Conservation (phyloP, 139 green algal genomes). For the Monoraphidium neglectum region DNA sequence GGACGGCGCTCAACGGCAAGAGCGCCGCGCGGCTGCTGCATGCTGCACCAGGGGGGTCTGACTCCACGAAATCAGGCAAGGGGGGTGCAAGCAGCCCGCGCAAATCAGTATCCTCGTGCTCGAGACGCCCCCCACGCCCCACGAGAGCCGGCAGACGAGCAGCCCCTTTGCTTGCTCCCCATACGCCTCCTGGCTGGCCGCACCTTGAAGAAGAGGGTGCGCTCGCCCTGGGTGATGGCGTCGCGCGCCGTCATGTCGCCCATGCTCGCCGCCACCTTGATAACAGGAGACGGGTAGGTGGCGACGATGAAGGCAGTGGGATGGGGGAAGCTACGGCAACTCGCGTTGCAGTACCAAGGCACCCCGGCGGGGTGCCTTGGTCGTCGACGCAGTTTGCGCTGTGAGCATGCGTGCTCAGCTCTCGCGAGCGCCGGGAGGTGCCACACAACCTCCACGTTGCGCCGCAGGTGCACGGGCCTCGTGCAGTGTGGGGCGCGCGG, state of each 20-base stretch:
- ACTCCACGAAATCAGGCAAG: not conserved
- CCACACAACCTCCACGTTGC: too few relatives aligned
- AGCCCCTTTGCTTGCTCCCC: not conserved
- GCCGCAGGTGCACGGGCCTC: too few relatives aligned
- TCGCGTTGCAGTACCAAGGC: not conserved
- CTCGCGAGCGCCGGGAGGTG: too few relatives aligned
- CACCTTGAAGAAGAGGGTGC: conserved; percentile 66
- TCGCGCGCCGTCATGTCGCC: not conserved
- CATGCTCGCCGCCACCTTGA: not conserved
- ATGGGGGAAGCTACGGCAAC: not conserved
- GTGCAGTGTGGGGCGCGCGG: too few relatives aligned
- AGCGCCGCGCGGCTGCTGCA: too few relatives aligned
- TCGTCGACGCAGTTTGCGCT: too few relatives aligned
- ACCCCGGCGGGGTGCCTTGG: too few relatives aligned
- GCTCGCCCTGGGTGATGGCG: not conserved
- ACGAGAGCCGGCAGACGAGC: not conserved
- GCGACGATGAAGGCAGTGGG: not conserved
- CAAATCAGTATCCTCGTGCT: too few relatives aligned
- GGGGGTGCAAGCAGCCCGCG: not conserved
- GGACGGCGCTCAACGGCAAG: not conserved
- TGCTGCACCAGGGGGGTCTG: not conserved
- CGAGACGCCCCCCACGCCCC: not conserved
- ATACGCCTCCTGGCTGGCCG: not conserved
- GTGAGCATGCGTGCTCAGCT: too few relatives aligned
- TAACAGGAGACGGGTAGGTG: not conserved